Conservation (phyloP, 352 stramenopile species). For the Peronosclerospora sorghi region DNA sequence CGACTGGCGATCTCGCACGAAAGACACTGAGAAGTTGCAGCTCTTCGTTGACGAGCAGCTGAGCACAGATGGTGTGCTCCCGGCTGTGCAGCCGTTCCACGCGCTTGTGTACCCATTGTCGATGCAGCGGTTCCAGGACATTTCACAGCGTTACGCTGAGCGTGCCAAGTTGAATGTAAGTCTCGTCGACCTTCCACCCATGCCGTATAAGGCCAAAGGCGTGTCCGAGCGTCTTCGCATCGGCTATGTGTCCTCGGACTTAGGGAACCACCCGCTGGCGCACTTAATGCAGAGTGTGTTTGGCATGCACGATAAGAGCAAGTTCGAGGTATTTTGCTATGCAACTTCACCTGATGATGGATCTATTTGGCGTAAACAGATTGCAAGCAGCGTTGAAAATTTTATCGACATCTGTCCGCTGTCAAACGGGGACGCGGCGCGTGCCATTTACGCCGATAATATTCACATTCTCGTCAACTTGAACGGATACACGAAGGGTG, state of each 20-base stretch:
- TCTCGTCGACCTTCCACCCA: constrained; percentile 67
- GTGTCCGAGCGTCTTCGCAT: constrained; percentile 65
- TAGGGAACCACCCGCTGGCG: constrained; percentile 87
- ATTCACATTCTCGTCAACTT: constrained; percentile 90
- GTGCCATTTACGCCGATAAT: constrained; percentile 70
- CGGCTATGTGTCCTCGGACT: constrained; percentile 86
- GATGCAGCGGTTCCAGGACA: constrained; percentile 66
- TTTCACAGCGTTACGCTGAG: constrained; percentile 65
- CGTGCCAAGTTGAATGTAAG: constrained; percentile 81
- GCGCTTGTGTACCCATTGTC: constrained; percentile 85
- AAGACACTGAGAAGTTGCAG: constrained; percentile 66
- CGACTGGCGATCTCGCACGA: constrained; percentile 80
- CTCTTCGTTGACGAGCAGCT: constrained; percentile 57
- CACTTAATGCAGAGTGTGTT: constrained; percentile 89
- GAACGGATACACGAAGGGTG: constrained; percentile 90
- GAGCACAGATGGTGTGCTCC: constrained; percentile 44
- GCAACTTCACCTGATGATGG: constrained; percentile 65
- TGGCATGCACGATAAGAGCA: constrained; percentile 73
- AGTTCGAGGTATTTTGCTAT: constrained; percentile 89
- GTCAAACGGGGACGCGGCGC: constrained; percentile 55
- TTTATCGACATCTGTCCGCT: constrained; percentile 76
- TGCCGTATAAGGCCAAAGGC: constrained; percentile 60
- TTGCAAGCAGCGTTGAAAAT: constrained; percentile 78
- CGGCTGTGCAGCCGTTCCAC: constrained; percentile 89
- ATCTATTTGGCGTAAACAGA: constrained; percentile 73